Base-by-base conservation (phyloP, 1,139 yeast genomes). In the Scheffersomyces illinoinensis region DNA sequence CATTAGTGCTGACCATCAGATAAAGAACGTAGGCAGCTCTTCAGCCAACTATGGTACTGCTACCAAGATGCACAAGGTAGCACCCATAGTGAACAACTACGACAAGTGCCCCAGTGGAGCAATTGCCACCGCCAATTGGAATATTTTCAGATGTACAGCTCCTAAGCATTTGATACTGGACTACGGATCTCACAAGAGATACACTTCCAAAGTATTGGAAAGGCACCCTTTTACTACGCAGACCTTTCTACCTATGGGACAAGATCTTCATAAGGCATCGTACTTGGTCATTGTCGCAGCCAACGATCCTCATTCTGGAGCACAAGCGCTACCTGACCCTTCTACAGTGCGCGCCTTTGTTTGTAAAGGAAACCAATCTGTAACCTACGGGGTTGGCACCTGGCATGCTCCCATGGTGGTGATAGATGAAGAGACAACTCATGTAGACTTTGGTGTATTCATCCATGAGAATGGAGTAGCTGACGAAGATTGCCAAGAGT, bases 41-140 rank as follows among this genome's bases (percentile, higher is more conserved):
- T 77, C 82, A 23, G 98, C 97, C 6, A 93, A 93, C 72, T 93
- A 93, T 68, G 98, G 98, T n/a, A 93, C 98, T 2, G 98, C 98
- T 0, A 78, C 85, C 5, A 93, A 93, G 68, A 74, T 91, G 54
- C 86, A 85, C 65, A 82, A 88, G 62, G 96, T 92, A 10, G 87
- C 95, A 3, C 89, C 92, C 1, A 78, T 90, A 2, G 74, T 75
- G 12, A 89, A 89, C 71, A 76, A 78, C 54, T 90, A 81, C 64
- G 62, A 61, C 0, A 59, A 74, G 1, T 80, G 87, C 14, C 80
- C 86, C 1, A 83, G 87, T 60, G 79, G 82, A 1, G 70, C 68
- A 51, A 57, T 69, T 24, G 81, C 86, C 0, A 78, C 85, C 0
- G 87, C 96, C 4, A 89, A 90, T 66, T 88, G 93, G 90, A 91